Conservation (phyloP, 257 asterid genomes). For the Scutellaria barbata region DNA sequence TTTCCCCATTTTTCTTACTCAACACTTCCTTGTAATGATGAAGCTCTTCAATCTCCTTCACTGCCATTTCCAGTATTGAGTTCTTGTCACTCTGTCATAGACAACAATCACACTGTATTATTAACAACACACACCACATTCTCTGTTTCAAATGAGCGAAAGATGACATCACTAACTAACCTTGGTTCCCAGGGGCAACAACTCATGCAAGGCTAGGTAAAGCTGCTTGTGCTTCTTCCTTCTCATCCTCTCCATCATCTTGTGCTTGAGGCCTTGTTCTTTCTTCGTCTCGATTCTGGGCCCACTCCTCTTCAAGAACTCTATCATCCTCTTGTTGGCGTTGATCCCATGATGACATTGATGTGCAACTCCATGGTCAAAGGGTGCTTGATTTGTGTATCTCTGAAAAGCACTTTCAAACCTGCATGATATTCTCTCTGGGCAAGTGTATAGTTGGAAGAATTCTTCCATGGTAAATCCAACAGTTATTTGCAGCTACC, state of each 20-base stretch:
- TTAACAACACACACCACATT: not conserved
- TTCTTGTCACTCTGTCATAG: slow-evolving; percentile 49
- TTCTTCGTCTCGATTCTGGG: slow-evolving; percentile 23
- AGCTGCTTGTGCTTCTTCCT: slow-evolving; percentile 51
- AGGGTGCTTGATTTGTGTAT: slow-evolving; percentile 24
- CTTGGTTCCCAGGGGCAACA: slow-evolving; percentile 60
- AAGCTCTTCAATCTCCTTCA: slow-evolving; percentile 41
- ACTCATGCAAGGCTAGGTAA: slow-evolving; percentile 42
- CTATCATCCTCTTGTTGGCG: slow-evolving; percentile 50
- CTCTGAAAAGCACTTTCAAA: slow-evolving; percentile 46
- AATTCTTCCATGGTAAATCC: slow-evolving; percentile 39
- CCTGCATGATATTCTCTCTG: slow-evolving; percentile 26
- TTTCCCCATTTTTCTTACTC: slow-evolving; percentile 33
- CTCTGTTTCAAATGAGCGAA: not conserved
- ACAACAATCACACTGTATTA: not conserved
- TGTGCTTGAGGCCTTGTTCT: slow-evolving; percentile 43
- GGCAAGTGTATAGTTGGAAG: slow-evolving; percentile 21
- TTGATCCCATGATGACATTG: slow-evolving; percentile 21
- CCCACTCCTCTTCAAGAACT: slow-evolving; percentile 47
- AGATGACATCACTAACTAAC: slow-evolving; percentile 17
- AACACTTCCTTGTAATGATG: slow-evolving; percentile 31
- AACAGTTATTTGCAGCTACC: not conserved
- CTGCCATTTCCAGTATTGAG: slow-evolving; percentile 52
- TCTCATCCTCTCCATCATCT: slow-evolving; percentile 57
- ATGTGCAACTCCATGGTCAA: slow-evolving; percentile 21